phyloP scores from a whole-genome alignment of 768 basidiomycete genomes.

The Phaffia australis region DNA sequence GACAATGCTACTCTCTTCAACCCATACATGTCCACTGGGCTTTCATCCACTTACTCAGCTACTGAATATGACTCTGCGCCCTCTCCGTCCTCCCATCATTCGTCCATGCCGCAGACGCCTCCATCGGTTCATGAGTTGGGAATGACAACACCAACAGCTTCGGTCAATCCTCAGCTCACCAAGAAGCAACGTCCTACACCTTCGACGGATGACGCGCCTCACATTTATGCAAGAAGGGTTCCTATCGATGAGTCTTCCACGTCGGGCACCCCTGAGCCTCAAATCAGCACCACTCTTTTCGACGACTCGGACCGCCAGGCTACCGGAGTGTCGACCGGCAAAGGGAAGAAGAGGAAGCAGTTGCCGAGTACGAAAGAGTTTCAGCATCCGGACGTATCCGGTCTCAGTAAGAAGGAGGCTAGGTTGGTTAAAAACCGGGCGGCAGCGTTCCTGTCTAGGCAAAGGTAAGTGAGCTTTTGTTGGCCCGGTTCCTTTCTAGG shows the following conservation, averaged over 20 bases:
- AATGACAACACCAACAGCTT: not conserved
- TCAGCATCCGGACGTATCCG: slow-evolving; percentile 74
- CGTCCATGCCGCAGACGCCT: slow-evolving; percentile 4
- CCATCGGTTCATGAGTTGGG: not conserved
- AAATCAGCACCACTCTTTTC: not conserved
- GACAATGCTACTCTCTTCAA: not conserved
- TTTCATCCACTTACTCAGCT: not conserved
- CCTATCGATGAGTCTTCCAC: not conserved
- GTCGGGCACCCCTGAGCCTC: slow-evolving; percentile 4
- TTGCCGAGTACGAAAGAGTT: slow-evolving; percentile 40
- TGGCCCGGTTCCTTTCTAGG: not conserved
- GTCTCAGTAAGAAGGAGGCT: slow-evolving; percentile 80
- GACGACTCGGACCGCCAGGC: slow-evolving; percentile 1
- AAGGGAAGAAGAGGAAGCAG: slow-evolving; percentile 25
- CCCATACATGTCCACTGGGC: not conserved
- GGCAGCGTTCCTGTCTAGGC: slow-evolving; percentile 79
- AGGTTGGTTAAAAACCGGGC: slow-evolving; percentile 85
- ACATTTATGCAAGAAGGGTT: too few relatives aligned
- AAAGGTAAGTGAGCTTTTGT: slow-evolving; percentile 41
- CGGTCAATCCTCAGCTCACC: not conserved
- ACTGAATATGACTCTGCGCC: slow-evolving; percentile 3
- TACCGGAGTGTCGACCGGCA: slow-evolving; percentile 6
- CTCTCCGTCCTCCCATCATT: slow-evolving; percentile 15
- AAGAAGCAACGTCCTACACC: slow-evolving; percentile 13
- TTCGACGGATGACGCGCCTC: not conserved